These are phyloP conservation scores for Senna tora DNA, from an alignment of 306 rosid species.

Conservation along the genomic window DNA sequence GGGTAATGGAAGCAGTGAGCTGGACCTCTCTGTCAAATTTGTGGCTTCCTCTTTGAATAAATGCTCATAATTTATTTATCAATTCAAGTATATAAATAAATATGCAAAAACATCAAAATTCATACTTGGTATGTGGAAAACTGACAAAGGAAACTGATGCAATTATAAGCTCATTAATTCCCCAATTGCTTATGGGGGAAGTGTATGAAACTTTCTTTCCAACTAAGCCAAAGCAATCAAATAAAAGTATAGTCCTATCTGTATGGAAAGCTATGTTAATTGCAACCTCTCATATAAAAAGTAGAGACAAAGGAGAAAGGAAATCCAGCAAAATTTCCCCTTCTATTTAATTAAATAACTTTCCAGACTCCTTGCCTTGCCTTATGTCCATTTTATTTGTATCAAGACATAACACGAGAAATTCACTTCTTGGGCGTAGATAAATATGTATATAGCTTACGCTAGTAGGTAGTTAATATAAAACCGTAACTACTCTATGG, in stretches of 20 bases:
- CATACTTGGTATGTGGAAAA: neutral
- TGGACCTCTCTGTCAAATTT: neutral
- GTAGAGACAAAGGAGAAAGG: neutral
- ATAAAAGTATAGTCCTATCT: slow-evolving; percentile 22
- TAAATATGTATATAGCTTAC: neutral
- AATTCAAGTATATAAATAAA: neutral
- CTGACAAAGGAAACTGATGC: neutral
- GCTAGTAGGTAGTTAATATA: neutral
- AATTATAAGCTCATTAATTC: neutral
- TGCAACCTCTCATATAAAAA: slow-evolving; percentile 7
- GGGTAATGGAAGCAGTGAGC: neutral
- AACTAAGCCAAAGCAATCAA: slow-evolving; percentile 7
- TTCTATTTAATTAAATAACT: neutral
- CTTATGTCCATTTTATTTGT: slow-evolving; percentile 3
- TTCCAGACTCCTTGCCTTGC: neutral
- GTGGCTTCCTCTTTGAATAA: neutral
- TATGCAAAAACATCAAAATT: neutral
- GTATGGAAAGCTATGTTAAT: neutral
- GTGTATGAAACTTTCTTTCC: slow-evolving; percentile 28
- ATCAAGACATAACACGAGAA: neutral
- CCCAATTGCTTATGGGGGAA: neutral
- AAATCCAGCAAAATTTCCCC: neutral
- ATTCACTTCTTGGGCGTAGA: neutral
- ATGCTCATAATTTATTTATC: neutral
- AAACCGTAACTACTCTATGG: neutral